These are phyloP conservation scores for Teratosphaeria destructans DNA, from an alignment of 2,329 filamentous ascomycete genomes.

Conservation along the genomic window DNA sequence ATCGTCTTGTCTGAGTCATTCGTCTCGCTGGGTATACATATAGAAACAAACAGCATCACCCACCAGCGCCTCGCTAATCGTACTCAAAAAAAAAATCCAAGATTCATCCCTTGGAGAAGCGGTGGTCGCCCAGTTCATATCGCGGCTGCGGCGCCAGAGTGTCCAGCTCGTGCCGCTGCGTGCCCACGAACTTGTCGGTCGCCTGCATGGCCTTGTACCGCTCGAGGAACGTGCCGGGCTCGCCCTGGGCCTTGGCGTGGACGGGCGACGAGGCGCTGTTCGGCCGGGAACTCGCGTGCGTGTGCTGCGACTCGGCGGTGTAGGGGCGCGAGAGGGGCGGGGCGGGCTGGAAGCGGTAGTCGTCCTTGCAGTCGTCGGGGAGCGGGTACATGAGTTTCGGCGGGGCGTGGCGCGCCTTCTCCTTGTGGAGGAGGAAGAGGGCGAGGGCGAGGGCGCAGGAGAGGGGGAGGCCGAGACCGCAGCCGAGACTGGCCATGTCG, in stretches of 20 bases:
- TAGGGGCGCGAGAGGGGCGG: not conserved
- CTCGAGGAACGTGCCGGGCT: not conserved
- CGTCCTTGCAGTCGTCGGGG: constrained; percentile 17
- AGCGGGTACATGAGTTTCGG: constrained; percentile 24
- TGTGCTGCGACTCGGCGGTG: not conserved
- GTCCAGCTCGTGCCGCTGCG: not conserved
- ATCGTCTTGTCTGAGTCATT: not conserved
- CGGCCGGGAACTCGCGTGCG: not conserved
- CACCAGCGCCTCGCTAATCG: not conserved
- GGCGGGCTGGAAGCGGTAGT: constrained; percentile 13
- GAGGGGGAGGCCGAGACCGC: constrained; percentile 20
- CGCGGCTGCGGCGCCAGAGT: not conserved
- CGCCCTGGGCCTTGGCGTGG: not conserved
- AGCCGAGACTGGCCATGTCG: constrained; percentile 20
- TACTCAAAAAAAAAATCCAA: not conserved
- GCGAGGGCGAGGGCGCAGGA: constrained; percentile 15
- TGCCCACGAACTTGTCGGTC: not conserved
- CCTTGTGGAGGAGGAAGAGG: constrained; percentile 12
- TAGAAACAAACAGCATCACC: not conserved
- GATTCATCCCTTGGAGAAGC: not conserved
- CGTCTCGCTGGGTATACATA: not conserved
- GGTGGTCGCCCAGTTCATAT: not conserved
- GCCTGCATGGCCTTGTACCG: not conserved
- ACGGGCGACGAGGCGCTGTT: not conserved
- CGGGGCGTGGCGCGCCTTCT: constrained; percentile 10